These are phyloP conservation scores for Fonsecaea pedrosoi DNA, from an alignment of 2,329 filamentous ascomycete species.

Conservation along the genomic window DNA sequence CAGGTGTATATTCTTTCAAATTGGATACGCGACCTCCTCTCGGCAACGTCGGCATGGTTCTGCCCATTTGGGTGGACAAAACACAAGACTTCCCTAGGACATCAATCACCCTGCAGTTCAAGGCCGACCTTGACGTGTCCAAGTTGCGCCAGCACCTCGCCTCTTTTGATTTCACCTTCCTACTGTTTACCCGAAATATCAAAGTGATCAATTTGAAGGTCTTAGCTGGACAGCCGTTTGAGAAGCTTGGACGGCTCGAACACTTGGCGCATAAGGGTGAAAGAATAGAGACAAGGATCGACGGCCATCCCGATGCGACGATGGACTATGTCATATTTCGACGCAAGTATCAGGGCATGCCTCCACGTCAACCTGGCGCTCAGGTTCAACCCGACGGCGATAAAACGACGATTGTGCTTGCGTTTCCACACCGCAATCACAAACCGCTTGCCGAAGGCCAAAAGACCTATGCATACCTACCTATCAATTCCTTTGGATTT, in stretches of 20 bases:
- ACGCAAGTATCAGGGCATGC: conserved; percentile 4
- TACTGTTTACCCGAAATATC: conserved; percentile 38
- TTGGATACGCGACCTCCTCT: conserved; percentile 20
- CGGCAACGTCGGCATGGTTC: conserved; percentile 21
- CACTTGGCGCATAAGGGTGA: not conserved
- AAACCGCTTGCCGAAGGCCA: conserved; percentile 12
- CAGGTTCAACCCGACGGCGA: conserved; percentile 8
- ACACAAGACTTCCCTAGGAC: conserved; percentile 12
- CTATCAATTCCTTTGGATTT: conserved; percentile 17
- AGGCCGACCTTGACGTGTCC: conserved; percentile 14
- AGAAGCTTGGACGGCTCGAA: conserved; percentile 21
- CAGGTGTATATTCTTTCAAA: conserved; percentile 17
- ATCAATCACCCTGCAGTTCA: conserved; percentile 19
- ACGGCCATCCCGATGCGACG: conserved; percentile 6
- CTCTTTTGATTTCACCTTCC: conserved; percentile 35
- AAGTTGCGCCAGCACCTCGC: conserved; percentile 14
- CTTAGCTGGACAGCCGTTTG: conserved; percentile 24
- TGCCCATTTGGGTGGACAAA: conserved; percentile 20
- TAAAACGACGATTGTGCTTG: conserved; percentile 23
- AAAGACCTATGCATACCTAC: conserved; percentile 31
- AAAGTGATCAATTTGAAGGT: conserved; percentile 34
- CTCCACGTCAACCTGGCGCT: conserved; percentile 12
- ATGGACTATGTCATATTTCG: conserved; percentile 22
- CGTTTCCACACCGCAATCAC: conserved; percentile 15
- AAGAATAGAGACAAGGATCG: conserved; percentile 22